Conservation (phyloP, 2,329 filamentous ascomycete species). For the Bisporella sp. region DNA sequence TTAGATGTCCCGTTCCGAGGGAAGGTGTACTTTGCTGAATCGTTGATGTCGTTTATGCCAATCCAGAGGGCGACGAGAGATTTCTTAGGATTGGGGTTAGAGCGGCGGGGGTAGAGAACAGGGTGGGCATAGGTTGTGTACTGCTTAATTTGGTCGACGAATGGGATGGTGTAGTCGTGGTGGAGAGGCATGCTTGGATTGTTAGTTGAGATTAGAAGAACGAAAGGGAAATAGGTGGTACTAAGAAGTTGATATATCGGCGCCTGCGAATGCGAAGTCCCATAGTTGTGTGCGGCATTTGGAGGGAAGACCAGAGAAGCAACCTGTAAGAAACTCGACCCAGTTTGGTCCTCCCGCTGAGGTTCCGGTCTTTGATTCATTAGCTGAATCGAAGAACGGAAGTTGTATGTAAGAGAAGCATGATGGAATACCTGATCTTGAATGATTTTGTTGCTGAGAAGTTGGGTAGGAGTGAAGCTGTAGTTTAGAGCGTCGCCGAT, state of each 20-base stretch:
- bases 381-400: neutral
- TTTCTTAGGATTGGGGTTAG: constrained; percentile 24
- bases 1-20: constrained; percentile 31
- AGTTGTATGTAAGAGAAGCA: neutral
- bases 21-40: constrained; percentile 36
- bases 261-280: constrained; percentile 50
- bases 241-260: constrained; percentile 39
- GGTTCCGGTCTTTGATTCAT: constrained; percentile 29
- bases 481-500: constrained; percentile 45
- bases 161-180: constrained; percentile 41
- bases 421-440: constrained; percentile 34
- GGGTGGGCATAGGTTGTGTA: constrained; percentile 35
- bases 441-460: constrained; percentile 42
- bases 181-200: constrained; percentile 37
- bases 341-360: constrained; percentile 48
- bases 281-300: constrained; percentile 42
- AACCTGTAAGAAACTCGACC: constrained; percentile 45
- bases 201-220: neutral
- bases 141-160: constrained; percentile 43
- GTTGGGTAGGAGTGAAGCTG: constrained; percentile 34
- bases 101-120: constrained; percentile 3
- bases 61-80: constrained; percentile 47
- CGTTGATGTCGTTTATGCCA: constrained; percentile 49
- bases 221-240: constrained; percentile 12
- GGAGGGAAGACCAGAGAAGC: constrained; percentile 39